Evolutionary conservation across 805 yeast species (phyloP).

Genomic region (Saccharomycopsis vini): DNA sequence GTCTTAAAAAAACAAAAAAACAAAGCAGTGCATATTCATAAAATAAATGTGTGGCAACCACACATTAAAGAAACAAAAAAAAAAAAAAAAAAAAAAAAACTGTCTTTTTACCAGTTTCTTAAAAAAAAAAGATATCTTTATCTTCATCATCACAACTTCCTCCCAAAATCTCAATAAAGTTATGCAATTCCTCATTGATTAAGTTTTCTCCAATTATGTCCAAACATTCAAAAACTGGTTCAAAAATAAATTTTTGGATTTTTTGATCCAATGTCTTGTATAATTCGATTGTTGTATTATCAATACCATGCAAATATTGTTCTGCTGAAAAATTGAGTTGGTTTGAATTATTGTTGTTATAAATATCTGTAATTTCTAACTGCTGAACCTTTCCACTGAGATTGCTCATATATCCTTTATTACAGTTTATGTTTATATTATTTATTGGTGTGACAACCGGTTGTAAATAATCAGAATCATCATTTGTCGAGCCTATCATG

Average conservation of each 20-base stretch:
- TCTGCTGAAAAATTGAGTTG: too few species aligned
- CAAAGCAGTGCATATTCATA: neutral
- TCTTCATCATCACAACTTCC: neutral
- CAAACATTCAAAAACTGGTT: constrained; percentile 4
- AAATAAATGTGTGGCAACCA: too few species aligned
- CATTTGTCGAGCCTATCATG: neutral
- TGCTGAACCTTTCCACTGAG: neutral
- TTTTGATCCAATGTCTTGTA: constrained; percentile 1
- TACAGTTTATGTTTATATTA: too few species aligned
- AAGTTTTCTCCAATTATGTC: neutral
- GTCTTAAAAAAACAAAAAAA: too few species aligned
- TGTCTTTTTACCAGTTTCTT: too few species aligned
- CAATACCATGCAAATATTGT: neutral
- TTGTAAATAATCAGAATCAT: neutral
- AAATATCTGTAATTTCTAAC: neutral
- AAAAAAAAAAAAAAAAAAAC: neutral
- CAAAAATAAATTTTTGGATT: constrained; percentile 4
- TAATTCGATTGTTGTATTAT: constrained; percentile 1
- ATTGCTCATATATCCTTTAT: neutral
- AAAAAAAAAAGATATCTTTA: neutral
- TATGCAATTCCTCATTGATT: constrained; percentile 2
- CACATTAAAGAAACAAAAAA: neutral
- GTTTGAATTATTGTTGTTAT: too few species aligned
- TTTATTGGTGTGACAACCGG: neutral
- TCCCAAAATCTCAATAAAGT: neutral